These are phyloP conservation scores for Blastobotrys peoriensis DNA, from an alignment of 805 yeast genomes.

Conservation along the genomic window DNA sequence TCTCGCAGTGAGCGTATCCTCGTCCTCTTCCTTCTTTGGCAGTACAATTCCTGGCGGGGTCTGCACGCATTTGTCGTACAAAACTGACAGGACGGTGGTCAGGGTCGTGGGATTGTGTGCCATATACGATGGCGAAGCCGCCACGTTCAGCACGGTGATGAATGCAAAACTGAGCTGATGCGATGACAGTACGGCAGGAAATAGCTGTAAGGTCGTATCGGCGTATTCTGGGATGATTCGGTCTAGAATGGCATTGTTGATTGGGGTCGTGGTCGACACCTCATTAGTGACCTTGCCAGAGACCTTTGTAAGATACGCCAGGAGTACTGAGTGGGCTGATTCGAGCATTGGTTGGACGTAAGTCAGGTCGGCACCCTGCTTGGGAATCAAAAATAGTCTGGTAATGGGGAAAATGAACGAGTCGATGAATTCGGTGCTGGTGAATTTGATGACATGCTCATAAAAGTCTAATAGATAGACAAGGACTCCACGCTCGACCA, in stretches of 20 bases:
- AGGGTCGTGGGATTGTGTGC: slow-evolving; percentile 21
- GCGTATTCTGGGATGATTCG: slow-evolving; percentile 36
- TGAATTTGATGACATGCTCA: slow-evolving; percentile 27
- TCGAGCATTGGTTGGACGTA: slow-evolving; percentile 40
- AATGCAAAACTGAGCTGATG: slow-evolving; percentile 53
- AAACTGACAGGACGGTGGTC: slow-evolving; percentile 35
- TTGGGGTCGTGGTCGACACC: background rate
- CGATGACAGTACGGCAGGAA: slow-evolving; percentile 49
- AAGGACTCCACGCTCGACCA: slow-evolving; percentile 26
- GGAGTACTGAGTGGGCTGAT: slow-evolving; percentile 57
- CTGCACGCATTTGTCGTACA: slow-evolving; percentile 33
- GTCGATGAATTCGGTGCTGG: slow-evolving; percentile 35
- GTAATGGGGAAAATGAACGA: slow-evolving; percentile 29
- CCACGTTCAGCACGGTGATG: slow-evolving; percentile 45
- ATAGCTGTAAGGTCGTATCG: slow-evolving; percentile 44
- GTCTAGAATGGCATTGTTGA: slow-evolving; percentile 2
- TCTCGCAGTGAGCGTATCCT: slow-evolving; percentile 33
- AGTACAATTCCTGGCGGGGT: slow-evolving; percentile 32
- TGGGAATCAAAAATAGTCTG: slow-evolving; percentile 16
- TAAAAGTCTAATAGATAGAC: slow-evolving; percentile 29
- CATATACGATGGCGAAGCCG: slow-evolving; percentile 33
- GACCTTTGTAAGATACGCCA: slow-evolving; percentile 29
- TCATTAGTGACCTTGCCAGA: background rate
- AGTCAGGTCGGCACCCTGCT: slow-evolving; percentile 3
- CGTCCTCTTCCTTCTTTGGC: slow-evolving; percentile 26